Percentiles rank a stretch among this genome's conserved stretches.
These are phyloP conservation scores for Ophiostoma australiae DNA, from an alignment of 2,329 filamentous ascomycete species.

Conservation along the genomic window DNA sequence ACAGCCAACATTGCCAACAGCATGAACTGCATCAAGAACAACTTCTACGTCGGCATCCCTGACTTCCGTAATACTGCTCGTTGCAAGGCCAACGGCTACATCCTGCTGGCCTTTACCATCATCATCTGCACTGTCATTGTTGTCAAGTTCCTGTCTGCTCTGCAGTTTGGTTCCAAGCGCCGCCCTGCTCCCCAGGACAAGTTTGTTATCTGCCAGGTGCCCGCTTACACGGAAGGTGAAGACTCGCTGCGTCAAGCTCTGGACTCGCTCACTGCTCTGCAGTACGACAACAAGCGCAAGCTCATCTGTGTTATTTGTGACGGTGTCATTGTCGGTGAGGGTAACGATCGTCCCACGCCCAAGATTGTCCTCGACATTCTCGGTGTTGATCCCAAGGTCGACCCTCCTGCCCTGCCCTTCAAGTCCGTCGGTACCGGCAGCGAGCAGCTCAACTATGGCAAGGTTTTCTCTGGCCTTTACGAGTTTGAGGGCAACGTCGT, in stretches of 20 bases:
- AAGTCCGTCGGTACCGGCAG: slow-evolving; percentile 84
- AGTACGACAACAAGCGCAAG: slow-evolving; percentile 98
- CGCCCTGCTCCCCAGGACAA: slow-evolving; percentile 90
- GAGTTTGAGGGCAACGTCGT: slow-evolving; percentile 97
- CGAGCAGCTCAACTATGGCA: slow-evolving; percentile 95
- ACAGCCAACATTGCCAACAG: slow-evolving; percentile 55
- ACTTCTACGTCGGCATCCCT: slow-evolving; percentile 74
- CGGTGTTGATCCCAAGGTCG: slow-evolving; percentile 92
- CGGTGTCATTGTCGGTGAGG: slow-evolving; percentile 91
- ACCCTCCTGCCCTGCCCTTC: slow-evolving; percentile 90
- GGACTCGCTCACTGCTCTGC: slow-evolving; percentile 86
- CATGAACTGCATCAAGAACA: slow-evolving; percentile 73
- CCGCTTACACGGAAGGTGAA: slow-evolving; percentile 96
- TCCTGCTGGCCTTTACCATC: slow-evolving; percentile 81
- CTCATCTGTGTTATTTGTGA: slow-evolving; percentile 95
- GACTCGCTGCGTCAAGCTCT: slow-evolving; percentile 88
- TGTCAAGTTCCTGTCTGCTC: slow-evolving; percentile 84
- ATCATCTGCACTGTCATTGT: slow-evolving; percentile 74
- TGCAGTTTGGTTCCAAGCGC: slow-evolving; percentile 89
- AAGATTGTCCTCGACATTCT: slow-evolving; percentile 98
- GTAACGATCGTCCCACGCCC: slow-evolving; percentile 92
- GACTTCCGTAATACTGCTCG: slow-evolving; percentile 75
- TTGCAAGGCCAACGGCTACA: slow-evolving; percentile 87
- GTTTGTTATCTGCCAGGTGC: slow-evolving; percentile 97
- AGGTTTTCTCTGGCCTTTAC: slow-evolving; percentile 96